Evolutionary conservation across 2,329 filamentous ascomycete genomes (phyloP).

Genomic region (Trichoderma hamatum): DNA sequence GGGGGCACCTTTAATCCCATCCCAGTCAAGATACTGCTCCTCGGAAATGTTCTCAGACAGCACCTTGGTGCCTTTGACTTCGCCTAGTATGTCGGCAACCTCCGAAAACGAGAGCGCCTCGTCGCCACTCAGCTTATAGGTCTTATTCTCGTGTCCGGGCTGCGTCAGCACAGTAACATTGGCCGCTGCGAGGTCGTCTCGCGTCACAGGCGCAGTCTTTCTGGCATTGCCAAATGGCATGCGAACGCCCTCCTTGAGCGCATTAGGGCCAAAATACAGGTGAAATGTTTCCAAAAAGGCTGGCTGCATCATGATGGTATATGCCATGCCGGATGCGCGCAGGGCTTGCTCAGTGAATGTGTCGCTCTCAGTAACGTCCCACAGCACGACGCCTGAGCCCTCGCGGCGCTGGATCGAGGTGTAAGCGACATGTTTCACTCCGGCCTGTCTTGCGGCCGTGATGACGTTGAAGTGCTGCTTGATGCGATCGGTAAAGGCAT

Average conservation of each 20-base stretch:
- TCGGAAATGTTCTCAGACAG: neutral
- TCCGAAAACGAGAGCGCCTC: conserved; percentile 13
- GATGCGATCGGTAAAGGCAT: conserved; percentile 9
- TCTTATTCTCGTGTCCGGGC: conserved; percentile 10
- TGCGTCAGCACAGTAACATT: conserved; percentile 13
- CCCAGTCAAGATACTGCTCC: conserved; percentile 3
- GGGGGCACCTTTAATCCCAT: neutral
- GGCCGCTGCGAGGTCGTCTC: neutral
- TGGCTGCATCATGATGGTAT: conserved; percentile 14
- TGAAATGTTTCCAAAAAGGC: neutral
- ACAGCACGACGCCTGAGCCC: neutral
- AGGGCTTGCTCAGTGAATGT: conserved; percentile 2
- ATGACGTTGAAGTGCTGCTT: conserved; percentile 11
- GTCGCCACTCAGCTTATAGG: conserved; percentile 18
- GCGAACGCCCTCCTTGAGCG: neutral
- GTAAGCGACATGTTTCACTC: neutral
- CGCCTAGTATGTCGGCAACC: neutral
- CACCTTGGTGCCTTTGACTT: neutral
- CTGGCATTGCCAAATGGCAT: conserved; percentile 5
- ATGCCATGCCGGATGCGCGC: neutral
- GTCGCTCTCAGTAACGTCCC: conserved; percentile 6
- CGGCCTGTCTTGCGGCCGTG: neutral
- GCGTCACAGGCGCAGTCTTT: neutral
- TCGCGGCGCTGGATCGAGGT: conserved; percentile 1
- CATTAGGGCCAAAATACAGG: neutral